Conservation (phyloP, 2,329 filamentous ascomycete species). For the Colletotrichum camelliae region DNA sequence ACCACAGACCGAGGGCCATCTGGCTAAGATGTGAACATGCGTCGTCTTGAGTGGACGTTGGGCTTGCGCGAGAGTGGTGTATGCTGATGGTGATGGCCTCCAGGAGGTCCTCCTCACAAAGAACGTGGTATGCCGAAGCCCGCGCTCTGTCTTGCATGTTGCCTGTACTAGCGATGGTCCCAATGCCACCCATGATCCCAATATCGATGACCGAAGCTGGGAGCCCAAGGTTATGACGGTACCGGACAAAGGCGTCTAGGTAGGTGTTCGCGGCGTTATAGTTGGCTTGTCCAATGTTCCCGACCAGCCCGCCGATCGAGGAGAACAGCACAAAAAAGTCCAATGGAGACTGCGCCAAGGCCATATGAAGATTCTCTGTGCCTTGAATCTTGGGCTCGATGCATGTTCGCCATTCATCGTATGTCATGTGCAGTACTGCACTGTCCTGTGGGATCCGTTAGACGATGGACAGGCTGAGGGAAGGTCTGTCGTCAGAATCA, state of each 20-base stretch:
- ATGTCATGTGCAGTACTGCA: constrained; percentile 37
- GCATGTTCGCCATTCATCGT: constrained; percentile 31
- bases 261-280: constrained; percentile 40
- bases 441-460: constrained; percentile 31
- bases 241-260: constrained; percentile 32
- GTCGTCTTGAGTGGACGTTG: background rate
- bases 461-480: constrained; percentile 29
- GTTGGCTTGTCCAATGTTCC: constrained; percentile 33
- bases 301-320: constrained; percentile 31
- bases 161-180: constrained; percentile 28
- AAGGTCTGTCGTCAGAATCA: constrained; percentile 34
- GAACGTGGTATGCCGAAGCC: background rate
- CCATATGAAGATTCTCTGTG: constrained; percentile 39
- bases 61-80: background rate
- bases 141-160: constrained; percentile 9
- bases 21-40: background rate
- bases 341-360: constrained; percentile 14
- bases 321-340: constrained; percentile 34
- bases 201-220: constrained; percentile 14
- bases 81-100: background rate
- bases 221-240: constrained; percentile 25
- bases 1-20: background rate
- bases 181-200: constrained; percentile 17
- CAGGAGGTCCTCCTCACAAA: background rate
- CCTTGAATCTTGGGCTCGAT: constrained; percentile 35